phyloP scores from a whole-genome alignment of 257 asterid species.

The Paulownia fortunei region DNA sequence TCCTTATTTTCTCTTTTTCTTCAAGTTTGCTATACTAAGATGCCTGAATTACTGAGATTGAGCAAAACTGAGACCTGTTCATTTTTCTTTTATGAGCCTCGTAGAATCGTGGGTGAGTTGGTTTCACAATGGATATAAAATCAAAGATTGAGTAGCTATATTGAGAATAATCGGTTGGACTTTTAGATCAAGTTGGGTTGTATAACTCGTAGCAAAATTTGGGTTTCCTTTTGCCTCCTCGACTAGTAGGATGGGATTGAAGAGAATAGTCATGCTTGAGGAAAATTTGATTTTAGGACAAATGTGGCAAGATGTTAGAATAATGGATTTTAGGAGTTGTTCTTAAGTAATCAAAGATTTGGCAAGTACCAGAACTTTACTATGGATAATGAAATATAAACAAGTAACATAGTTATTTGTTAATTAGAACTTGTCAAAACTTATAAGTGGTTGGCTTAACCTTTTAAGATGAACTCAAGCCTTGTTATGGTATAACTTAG shows the following conservation, averaged over 20 bases:
- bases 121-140: too few species aligned
- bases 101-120: neutral
- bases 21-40: neutral
- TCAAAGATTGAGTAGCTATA: too few species aligned
- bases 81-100: neutral
- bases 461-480: too few species aligned
- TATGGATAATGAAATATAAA: neutral
- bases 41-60: neutral
- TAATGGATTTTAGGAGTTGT: too few species aligned
- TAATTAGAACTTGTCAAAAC: too few species aligned
- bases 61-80: neutral
- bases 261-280: neutral
- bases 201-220: too few species aligned
- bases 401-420: neutral
- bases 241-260: neutral
- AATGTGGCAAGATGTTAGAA: neutral
- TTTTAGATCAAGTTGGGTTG: too few species aligned
- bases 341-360: neutral
- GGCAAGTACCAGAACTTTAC: neutral
- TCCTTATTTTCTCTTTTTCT: too few species aligned
- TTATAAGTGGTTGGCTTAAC: too few species aligned
- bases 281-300: neutral
- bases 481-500: too few species aligned
- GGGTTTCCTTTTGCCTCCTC: too few species aligned
- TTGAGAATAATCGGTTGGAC: too few species aligned